These are phyloP conservation scores for Blumeria hordei DNA, from an alignment of 2,329 filamentous ascomycete genomes.

Conservation along the genomic window DNA sequence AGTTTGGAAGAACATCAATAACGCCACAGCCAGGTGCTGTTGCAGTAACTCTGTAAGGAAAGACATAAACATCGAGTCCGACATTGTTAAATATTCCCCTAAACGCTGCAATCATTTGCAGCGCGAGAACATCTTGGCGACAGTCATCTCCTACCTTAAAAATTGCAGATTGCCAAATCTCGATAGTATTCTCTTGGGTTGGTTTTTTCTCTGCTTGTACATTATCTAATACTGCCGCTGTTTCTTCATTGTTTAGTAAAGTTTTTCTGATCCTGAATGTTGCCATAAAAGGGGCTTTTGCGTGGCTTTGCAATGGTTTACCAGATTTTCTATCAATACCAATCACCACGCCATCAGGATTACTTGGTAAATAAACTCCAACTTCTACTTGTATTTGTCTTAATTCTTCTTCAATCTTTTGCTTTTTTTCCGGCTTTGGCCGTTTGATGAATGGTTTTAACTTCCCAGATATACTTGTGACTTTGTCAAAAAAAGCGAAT, in stretches of 20 bases:
- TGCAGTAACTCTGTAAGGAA: constrained; percentile 88
- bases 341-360: constrained; percentile 89
- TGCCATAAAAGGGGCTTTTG: constrained; percentile 96
- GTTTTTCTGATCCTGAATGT: constrained; percentile 91
- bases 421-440: constrained; percentile 89
- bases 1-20: constrained; percentile 93
- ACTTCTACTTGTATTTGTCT: constrained; percentile 94
- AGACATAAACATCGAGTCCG: constrained; percentile 88
- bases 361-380: constrained; percentile 89
- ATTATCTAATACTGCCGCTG: constrained; percentile 26
- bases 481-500: constrained; percentile 94
- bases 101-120: constrained; percentile 97
- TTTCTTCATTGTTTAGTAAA: constrained; percentile 27
- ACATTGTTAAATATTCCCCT: constrained; percentile 89
- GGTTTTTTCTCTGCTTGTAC: constrained; percentile 17
- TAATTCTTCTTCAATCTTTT: constrained; percentile 96
- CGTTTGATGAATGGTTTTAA: constrained; percentile 80
- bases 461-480: constrained; percentile 87
- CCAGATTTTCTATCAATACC: constrained; percentile 96
- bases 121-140: constrained; percentile 80
- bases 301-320: constrained; percentile 90
- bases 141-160: constrained; percentile 99
- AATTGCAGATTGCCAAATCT: constrained; percentile 98
- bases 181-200: constrained; percentile 35
- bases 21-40: constrained; percentile 94